Base-by-base conservation (phyloP, 495 filamentous ascomycete species). In the Penicillium simplicissimum region DNA sequence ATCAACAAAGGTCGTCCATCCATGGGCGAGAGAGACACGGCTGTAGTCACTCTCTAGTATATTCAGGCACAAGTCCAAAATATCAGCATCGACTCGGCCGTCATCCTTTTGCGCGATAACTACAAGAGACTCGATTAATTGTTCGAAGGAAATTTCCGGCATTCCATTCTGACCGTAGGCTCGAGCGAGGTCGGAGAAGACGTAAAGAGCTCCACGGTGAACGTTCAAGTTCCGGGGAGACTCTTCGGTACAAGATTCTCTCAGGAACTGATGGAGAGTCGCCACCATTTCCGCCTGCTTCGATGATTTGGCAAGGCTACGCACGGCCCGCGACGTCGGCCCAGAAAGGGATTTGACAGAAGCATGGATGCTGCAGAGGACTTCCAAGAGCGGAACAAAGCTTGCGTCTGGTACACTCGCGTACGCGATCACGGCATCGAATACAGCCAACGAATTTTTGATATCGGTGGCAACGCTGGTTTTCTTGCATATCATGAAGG, bases 311-410 rank as follows among this genome's bases (percentile, higher is more conserved):
- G 88, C 90, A 8, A 96, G 76, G 68, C 90, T 93, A 68, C 84
- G 82, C 37, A 95, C 83, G 17, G 89, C 86, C 52, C 86, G 84
- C 81, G 92, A 96, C 7, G 91, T 87, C 23, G 85, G 84, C 37
- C 90, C 87, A 55, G 86, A 84, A 17, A 93, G 81, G 52, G 81
- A 80, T 35, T 82, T 84, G 19, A 96, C 84, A 19, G 91, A 85
- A 52, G 88, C 87, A 70, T 93, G 89, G 28, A 94, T 91, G 57
- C 87, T 88, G 74, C 91, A 94, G 53, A 97, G 81, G 15, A 95
- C 84, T 68, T 91, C 86, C 21, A 97, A 76, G 66, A 91, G 90
- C 56, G 82, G 79, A 63, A 82, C 77, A 21, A 96, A 82, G 62
- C 85, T 87, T 59, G 75, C 70, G 47, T 80, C 83, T 8, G 92